Evolutionary conservation across 345 rosid species (phyloP), one percentile per base, ranked within the genome.

Genomic region (Linum trigynum): DNA sequence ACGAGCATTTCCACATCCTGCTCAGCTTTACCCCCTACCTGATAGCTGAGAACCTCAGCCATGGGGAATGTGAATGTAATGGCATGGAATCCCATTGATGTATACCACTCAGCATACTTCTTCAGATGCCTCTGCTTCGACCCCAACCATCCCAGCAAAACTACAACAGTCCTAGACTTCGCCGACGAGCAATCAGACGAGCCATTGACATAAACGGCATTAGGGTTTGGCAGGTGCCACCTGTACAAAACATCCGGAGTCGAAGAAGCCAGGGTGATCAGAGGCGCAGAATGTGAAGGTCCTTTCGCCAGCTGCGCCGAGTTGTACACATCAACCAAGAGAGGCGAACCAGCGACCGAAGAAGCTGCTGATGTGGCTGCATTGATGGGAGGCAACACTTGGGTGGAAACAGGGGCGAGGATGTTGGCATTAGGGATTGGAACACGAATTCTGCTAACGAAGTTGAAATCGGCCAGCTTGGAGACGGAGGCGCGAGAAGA

Each of bases 91-190:
- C 99, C 99, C 77, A 77, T 95, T 0, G 88, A 80, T 57, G 91
- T 83, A 77, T 95, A 95, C 97, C 96, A 91, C 40, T 95, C 99
- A 0, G 99, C 99, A 77, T 95, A 95, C 76, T 80, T 87, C 76
- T 80, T 87, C 39, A 95, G 76, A 82, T 95, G 99, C 59, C 82
- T 91, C 82, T 95, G 99, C 85, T 85, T 95, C 0, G 99, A 87
- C 56, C 99, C 99, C 73, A 95, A 77, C 99, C 99, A 95, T 69
- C 99, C 99, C 41, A 95, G 76, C 83, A 95, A 74, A 50, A 95
- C 92, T 59, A 95, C 99, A 37, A 91, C 95, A 0, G 96, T 95
- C 73, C 90, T 84, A 40, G 85, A 86, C 82, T 91, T 95, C 43
- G 57, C 85, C 0, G 63, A 70, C 0, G 75, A 80, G 75, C 97